Evolutionary conservation across 306 rosid species (phyloP).

Genomic region (Quercus bicolor): DNA sequence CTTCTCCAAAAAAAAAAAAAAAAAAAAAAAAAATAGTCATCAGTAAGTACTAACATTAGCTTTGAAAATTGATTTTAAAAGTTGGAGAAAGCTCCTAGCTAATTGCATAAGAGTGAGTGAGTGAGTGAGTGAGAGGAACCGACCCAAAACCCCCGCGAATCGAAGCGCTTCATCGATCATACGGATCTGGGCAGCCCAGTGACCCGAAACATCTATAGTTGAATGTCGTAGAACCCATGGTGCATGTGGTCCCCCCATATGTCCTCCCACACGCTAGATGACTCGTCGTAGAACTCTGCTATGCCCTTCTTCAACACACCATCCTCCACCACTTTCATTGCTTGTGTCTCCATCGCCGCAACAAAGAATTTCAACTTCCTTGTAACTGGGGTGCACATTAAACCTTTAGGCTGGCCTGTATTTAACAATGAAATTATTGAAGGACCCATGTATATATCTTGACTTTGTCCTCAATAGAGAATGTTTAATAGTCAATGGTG

Average conservation of each 20-base stretch:
- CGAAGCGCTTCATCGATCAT: constrained; percentile 79
- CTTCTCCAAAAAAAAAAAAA: no score
- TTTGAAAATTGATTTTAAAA: no score
- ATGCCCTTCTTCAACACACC: constrained; percentile 50
- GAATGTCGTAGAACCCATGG: constrained; percentile 72
- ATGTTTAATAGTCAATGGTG: no score
- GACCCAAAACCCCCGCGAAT: constrained; percentile 46
- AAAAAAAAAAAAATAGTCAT: no score
- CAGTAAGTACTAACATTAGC: no score
- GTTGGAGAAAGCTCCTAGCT: no score
- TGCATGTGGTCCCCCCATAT: constrained; percentile 99
- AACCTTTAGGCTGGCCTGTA: not conserved
- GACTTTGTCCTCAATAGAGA: no score
- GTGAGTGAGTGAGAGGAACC: not conserved
- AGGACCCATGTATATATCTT: no score
- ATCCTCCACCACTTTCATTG: not conserved
- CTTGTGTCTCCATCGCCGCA: not conserved
- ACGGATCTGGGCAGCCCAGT: constrained; percentile 75
- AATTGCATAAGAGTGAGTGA: no score
- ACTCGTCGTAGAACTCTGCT: constrained; percentile 87
- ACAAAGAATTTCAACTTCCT: not conserved
- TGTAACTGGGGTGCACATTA: not conserved
- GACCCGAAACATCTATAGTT: constrained; percentile 52
- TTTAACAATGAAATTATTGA: no score
- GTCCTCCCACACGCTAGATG: constrained; percentile 71